Evolutionary conservation across 768 basidiomycete genomes (phyloP), one percentile per base, ranked within the genome.

Genomic region (Leccinum variicolor): DNA sequence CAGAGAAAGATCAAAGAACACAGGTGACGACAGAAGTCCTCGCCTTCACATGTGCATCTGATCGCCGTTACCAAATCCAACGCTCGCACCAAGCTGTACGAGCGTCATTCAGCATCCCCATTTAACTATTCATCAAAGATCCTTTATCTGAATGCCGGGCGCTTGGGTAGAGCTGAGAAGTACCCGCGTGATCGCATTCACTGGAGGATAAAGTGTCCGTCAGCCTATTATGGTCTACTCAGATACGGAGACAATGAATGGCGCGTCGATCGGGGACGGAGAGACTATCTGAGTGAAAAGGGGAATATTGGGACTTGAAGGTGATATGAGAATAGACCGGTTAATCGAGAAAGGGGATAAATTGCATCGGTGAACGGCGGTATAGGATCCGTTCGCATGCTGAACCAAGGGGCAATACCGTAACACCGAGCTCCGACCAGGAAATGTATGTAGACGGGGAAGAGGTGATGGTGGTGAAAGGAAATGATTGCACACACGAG

Each of bases 101-200:
- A 56, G 60, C 57, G 59, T 46, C 54, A 54, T 50, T 36, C 28
- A 41, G 43, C 31, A 31, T 34, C 55, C 19, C 19, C 26, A 25
- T 25, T 48, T 19, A 10, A 43, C 41, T 4, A 19, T 43, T 7
- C 53, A 58, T 73, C 81, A 90, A 59, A 82, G 78, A 77, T 94
- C 94, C 55, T 84, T 82, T 72, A 97, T 82, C 65, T 84, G 88
- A 71, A 97, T 94, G 15, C 90, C 89, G n/a, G 94, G 94, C 17
- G 92, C 92, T 64, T 88, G 87, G 28, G 82, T 83, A 25, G 93
- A 90, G 71, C 92, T 95, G 41, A 97, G 81, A 65, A 92, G 79
- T 23, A 94, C 89, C 62, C 85, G 86, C n/a, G 76, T 80, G 66
- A 97, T 91, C 9, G 85, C 77, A 36, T 87, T 92, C 52, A 85